Conservation (phyloP, 441 rosid genomes). For the Erysimum pusillum region DNA sequence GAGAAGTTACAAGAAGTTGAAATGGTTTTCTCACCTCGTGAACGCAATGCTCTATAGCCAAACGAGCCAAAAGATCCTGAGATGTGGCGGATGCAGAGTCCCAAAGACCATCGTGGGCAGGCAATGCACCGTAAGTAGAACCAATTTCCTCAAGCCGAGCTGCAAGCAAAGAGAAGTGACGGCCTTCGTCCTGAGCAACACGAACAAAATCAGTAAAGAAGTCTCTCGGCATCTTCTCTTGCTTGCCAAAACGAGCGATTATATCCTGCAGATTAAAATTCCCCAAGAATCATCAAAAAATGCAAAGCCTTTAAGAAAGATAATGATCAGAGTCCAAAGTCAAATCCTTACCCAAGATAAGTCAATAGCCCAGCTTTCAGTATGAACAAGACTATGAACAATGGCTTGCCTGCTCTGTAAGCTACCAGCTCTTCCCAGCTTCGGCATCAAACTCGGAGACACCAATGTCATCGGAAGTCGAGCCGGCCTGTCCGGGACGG, state of each 20-base stretch:
- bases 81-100: constrained; percentile 87
- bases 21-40: constrained; percentile 66
- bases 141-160: constrained; percentile 77
- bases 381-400: constrained; percentile 88
- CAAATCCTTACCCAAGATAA: constrained; percentile 72
- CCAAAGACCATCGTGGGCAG: constrained; percentile 96
- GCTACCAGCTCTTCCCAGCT: constrained; percentile 93
- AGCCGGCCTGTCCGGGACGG: constrained; percentile 84
- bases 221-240: constrained; percentile 90
- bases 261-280: constrained; percentile 62
- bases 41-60: constrained; percentile 90
- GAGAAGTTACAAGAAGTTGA: constrained; percentile 1
- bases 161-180: constrained; percentile 82
- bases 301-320: not conserved
- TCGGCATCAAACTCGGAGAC: constrained; percentile 90
- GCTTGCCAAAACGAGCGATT: constrained; percentile 90
- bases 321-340: not conserved
- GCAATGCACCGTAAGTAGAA: constrained; percentile 78
- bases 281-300: not conserved
- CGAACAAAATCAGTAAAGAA: constrained; percentile 88
- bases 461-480: constrained; percentile 82
- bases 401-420: constrained; percentile 93
- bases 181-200: constrained; percentile 93
- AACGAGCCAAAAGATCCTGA: constrained; percentile 73
- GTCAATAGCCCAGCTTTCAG: constrained; percentile 95